Evolutionary conservation across 192 early-diverging fungal species (phyloP), one percentile per base, ranked within the genome.

Genomic region (Podochytrium sp.): DNA sequence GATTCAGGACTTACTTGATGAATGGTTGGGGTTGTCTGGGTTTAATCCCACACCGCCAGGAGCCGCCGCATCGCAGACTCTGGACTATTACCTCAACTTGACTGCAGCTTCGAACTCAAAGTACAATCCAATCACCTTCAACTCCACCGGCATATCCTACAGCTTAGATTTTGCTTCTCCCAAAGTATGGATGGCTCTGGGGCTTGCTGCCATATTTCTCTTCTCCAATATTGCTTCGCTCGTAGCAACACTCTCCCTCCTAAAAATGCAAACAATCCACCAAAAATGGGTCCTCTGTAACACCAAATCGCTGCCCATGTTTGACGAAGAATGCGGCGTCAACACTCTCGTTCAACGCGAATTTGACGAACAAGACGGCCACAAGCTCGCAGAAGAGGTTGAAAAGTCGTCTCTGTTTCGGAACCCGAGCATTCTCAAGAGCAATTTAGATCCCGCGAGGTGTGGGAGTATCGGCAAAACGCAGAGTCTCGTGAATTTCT

Each of bases 1-100:
- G n/a, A 7, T 65, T 12, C 64, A 65, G 49, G 49, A 65, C 64
- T 33, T 65, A 33, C 20, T 65, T 7, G 42, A 65, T 29, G 41
- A 65, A 35, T 65, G 64, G 64, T 18, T 65, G 18, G 64, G 64
- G 2, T 49, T 65, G n/a, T n/a, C 64, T n/a, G 64, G 64, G 23
- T 65, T 65, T 29, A 42, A 65, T 40, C 64, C 64, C 7, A 20
- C 12, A 12, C 59, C 59, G 32, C 39, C 59, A 33, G 6, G 12
- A 12, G 16, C 14, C 35, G 6, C 6, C 6, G 5, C 5, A 7
- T 7, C 23, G 7, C 12, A 20, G 25, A 61, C 6, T 35, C 34
- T 61, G 32, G 32, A 61, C 35, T 61, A 61, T 23, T 61, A 38
- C 23, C 27, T 61, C 16, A 25, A 37, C 59, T 10, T 61, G 6